These are phyloP conservation scores for Macrotyloma uniflorum DNA, from an alignment of 306 rosid species.

Conservation along the genomic window DNA sequence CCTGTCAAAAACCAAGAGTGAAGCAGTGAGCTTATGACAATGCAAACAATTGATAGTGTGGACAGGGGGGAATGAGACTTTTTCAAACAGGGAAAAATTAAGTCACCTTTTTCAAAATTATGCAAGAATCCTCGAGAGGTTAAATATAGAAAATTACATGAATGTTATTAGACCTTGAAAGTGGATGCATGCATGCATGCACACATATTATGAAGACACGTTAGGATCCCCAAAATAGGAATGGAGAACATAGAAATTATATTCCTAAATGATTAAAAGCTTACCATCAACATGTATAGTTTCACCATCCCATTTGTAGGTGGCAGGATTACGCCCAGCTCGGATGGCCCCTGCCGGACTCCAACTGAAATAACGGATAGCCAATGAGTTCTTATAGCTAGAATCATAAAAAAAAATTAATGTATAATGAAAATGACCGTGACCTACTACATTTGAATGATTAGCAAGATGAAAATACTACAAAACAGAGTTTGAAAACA, in stretches of 20 bases:
- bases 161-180: neutral
- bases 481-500: neutral
- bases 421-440: neutral
- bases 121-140: neutral
- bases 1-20: constrained; percentile 51
- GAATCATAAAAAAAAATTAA: neutral
- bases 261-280: constrained; percentile 30
- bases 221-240: neutral
- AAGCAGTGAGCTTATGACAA: constrained; percentile 25
- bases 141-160: neutral
- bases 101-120: neutral
- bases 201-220: neutral
- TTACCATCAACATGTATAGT: constrained; percentile 79
- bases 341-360: constrained; percentile 93
- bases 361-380: constrained; percentile 71
- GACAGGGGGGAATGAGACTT: neutral
- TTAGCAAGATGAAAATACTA: constrained; percentile 6
- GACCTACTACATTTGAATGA: neutral
- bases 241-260: neutral
- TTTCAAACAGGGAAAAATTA: neutral
- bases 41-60: neutral
- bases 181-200: neutral
- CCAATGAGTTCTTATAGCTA: constrained; percentile 32
- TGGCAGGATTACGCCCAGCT: constrained; percentile 88
- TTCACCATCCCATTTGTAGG: constrained; percentile 68